phyloP scores from a whole-genome alignment of 768 basidiomycete genomes.

The Boletus pseudopeckii region DNA sequence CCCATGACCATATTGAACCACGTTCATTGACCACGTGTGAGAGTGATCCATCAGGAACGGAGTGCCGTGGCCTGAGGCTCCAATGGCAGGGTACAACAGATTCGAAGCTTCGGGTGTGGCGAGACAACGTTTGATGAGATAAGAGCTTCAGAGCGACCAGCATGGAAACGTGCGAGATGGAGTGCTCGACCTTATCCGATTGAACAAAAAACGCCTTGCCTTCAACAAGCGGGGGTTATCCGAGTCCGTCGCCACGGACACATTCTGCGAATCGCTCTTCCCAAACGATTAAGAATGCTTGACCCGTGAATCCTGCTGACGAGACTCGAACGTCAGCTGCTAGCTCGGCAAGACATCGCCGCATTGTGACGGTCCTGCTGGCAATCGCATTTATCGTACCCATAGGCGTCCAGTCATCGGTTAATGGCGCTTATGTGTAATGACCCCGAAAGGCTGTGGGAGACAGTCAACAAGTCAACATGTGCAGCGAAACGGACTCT shows the following conservation, averaged over 20 bases:
- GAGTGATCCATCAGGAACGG: constrained; percentile 4
- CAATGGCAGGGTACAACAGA: neutral
- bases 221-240: neutral
- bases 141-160: neutral
- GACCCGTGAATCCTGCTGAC: neutral
- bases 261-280: neutral
- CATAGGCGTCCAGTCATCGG: neutral
- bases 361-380: neutral
- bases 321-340: neutral
- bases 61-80: neutral
- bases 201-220: neutral
- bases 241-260: neutral
- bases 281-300: neutral
- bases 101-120: neutral
- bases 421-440: neutral
- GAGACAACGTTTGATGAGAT: neutral
- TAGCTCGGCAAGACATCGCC: neutral
- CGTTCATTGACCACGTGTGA: neutral
- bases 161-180: neutral
- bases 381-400: neutral
- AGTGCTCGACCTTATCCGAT: neutral
- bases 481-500: no score
- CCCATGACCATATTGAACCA: neutral
- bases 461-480: neutral
- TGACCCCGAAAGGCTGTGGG: neutral